A percentile compares a stretch with the other conserved stretches of the same genome.
These are phyloP conservation scores for Populus deltoides DNA, from an alignment of 345 rosid species.

Conservation along the genomic window DNA sequence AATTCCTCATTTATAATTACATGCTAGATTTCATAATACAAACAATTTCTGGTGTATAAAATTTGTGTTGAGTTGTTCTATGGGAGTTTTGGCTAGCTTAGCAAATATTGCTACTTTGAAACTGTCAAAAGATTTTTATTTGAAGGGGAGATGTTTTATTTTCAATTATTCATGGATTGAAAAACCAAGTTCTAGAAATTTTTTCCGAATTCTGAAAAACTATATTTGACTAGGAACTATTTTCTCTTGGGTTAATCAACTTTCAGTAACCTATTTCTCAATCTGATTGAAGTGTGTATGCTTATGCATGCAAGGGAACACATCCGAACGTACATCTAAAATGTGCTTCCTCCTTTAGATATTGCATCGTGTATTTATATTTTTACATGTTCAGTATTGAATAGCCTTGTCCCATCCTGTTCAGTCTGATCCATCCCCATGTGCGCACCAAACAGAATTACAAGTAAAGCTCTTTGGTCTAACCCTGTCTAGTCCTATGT, in stretches of 20 bases:
- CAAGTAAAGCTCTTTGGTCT: background rate
- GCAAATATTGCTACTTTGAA: background rate
- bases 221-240: background rate
- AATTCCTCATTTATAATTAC: background rate
- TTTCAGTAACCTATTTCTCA: background rate
- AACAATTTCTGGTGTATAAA: background rate
- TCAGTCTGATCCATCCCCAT: background rate
- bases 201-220: background rate
- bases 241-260: background rate
- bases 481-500: background rate
- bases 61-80: background rate
- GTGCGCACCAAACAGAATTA: background rate
- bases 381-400: background rate
- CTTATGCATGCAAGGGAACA: background rate
- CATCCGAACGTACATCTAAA: background rate
- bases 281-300: background rate
- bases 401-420: background rate
- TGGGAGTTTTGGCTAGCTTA: background rate
- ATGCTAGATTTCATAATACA: background rate
- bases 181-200: background rate
- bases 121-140: background rate
- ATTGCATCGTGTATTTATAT: background rate
- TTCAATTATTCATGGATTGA: background rate
- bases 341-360: background rate
- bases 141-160: background rate